Evolutionary conservation across 208 protist genomes (phyloP).

Genomic region (Leishmania amazonensis): DNA sequence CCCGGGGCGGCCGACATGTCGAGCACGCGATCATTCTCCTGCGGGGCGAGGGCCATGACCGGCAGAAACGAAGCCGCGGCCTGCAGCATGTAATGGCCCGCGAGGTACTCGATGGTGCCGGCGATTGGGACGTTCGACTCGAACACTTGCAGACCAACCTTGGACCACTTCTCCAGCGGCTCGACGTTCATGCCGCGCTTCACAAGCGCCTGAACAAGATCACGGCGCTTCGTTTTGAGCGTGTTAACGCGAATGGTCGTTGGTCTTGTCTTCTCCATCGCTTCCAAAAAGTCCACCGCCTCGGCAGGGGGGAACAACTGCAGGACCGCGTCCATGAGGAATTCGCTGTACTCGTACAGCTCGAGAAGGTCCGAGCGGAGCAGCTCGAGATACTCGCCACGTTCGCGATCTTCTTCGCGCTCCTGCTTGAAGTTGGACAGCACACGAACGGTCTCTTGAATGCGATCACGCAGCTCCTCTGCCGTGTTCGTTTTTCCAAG

Average conservation of each 20-base stretch:
- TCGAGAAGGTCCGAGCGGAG: conserved; percentile 91
- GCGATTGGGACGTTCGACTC: conserved; percentile 98
- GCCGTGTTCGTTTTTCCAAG: conserved; percentile 67
- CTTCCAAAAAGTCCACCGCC: conserved; percentile 97
- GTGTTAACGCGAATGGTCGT: conserved; percentile 99
- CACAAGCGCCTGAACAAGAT: conserved; percentile 96
- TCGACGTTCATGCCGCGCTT: conserved; percentile 98
- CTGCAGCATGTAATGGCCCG: conserved; percentile 99
- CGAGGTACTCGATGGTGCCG: conserved; percentile 99
- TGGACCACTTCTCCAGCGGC: conserved; percentile 95
- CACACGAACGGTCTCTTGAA: conserved; percentile 92
- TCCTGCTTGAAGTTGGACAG: conserved; percentile 93
- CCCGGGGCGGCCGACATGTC: conserved; percentile 99
- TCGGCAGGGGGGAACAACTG: conserved; percentile 94
- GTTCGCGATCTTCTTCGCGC: conserved; percentile 79
- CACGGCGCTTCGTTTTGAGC: conserved; percentile 95
- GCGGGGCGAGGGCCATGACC: conserved; percentile 97
- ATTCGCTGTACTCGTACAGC: conserved; percentile 97
- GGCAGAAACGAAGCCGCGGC: conserved; percentile 98
- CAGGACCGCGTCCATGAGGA: conserved; percentile 94
- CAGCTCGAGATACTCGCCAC: conserved; percentile 93
- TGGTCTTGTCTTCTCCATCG: conserved; percentile 97
- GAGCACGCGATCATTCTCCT: conserved; percentile 95
- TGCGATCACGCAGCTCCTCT: conserved; percentile 86
- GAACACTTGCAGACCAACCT: conserved; percentile 98